Base-by-base conservation (phyloP, 768 basidiomycete species). In the Amanita brunnescens region DNA sequence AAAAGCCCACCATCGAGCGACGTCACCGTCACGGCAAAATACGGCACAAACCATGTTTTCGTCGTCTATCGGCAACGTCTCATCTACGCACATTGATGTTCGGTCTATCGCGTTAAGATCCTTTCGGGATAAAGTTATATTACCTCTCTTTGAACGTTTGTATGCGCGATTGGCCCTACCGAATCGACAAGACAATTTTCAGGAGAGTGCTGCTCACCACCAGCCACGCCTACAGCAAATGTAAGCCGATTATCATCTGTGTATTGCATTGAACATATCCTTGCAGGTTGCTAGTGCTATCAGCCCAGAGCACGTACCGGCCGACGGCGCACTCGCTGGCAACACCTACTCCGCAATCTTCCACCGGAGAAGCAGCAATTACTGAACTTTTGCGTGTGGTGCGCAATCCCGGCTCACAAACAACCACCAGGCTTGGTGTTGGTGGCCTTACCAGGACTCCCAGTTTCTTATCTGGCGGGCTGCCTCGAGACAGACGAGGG, bases 191-290 rank as follows among this genome's bases (percentile, higher is more conserved):
- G 85, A 85, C 42, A 74, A 69, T 39, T 69, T 78, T 37, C 68
- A 77, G 30, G 80, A 83, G 48, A 71, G 74, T 2, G 64, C 74
- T 10, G 73, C 76, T 1, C 79, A 81, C 54, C 77, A 81, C 52
- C 77, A 79, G 50, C 85, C 87, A 14, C 77, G 86, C 20, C 64
- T 91, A 18, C 87, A 89, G 56, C 89, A 91, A 64, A 91, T 91
- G 89, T 87, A 59, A 44, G 78, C 58, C 12, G 8, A 38, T 44
- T 7, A 16, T 29, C 18, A n/a, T 38, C 12, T 21, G 33, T 23
- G 3, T 18, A 21, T 24, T 8, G 42, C 23, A n/a, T 14, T 20
- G 47, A 26, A 47, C 12, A 53, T 37, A 44, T 23, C 18, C 12
- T 53, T 29, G 7, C 54, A 87, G 84, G 84, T 69, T 88, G 16